A percentile compares a stretch with the other conserved stretches of the same genome.
These are phyloP conservation scores for Fraxinus platypoda DNA, from an alignment of 305 asterid species.

Conservation along the genomic window DNA sequence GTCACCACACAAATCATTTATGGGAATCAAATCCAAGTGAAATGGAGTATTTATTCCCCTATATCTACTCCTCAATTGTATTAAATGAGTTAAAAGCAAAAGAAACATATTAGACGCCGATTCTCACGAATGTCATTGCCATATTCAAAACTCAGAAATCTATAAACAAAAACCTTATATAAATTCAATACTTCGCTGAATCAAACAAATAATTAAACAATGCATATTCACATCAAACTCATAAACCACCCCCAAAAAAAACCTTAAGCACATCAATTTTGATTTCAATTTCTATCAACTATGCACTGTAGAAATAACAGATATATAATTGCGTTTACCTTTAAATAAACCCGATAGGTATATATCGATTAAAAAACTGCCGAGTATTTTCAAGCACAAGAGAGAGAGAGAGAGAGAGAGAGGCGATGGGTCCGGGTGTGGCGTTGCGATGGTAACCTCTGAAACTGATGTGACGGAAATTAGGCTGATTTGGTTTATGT, in stretches of 20 bases:
- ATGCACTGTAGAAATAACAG: neutral
- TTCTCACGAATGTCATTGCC: constrained; percentile 19
- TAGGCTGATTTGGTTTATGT: neutral
- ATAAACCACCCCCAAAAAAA: constrained; percentile 33
- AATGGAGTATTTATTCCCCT: constrained; percentile 10
- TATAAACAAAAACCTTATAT: neutral
- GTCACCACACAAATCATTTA: constrained; percentile 1
- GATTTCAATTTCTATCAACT: constrained; percentile 19
- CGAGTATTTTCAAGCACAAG: neutral
- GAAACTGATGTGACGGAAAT: constrained; percentile 13
- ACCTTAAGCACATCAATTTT: neutral
- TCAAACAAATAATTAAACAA: constrained; percentile 17
- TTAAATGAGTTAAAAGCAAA: neutral
- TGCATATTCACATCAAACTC: constrained; percentile 28
- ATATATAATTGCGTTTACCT: constrained; percentile 28
- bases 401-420: neutral
- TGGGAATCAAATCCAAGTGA: constrained; percentile 22
- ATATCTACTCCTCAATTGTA: constrained; percentile 1
- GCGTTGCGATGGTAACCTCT: constrained; percentile 24
- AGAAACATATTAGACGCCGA: constrained; percentile 3
- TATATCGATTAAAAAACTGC: neutral
- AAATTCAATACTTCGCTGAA: constrained; percentile 14
- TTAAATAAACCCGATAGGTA: constrained; percentile 16
- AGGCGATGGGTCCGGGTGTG: constrained; percentile 31
- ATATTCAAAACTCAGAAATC: constrained; percentile 12